Evolutionary conservation across 2,329 filamentous ascomycete species (phyloP).

Genomic region (Exophiala alcalophila): DNA sequence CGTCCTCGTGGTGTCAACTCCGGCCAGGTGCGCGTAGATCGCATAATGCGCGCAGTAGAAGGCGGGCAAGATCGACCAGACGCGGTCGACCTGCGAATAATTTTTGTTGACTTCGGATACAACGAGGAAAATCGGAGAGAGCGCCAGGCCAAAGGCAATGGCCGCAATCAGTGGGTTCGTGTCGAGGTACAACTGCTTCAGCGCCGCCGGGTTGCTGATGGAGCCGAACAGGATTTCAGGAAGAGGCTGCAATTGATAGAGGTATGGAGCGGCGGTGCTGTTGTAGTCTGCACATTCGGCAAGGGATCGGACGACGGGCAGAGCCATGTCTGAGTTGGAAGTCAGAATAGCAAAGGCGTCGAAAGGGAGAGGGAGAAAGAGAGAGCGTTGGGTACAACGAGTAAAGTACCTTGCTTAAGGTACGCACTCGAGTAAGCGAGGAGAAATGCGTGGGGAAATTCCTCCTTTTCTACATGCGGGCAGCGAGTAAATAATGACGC

Average conservation of each 20-base stretch:
- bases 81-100: slow-evolving; percentile 92
- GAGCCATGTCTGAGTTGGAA: slow-evolving; percentile 52
- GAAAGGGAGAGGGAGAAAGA: slow-evolving; percentile 25
- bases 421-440: too few species aligned
- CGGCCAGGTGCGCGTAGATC: slow-evolving; percentile 74
- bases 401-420: too few species aligned
- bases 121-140: slow-evolving; percentile 71
- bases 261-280: slow-evolving; percentile 71
- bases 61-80: slow-evolving; percentile 86
- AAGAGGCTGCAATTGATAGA: slow-evolving; percentile 67
- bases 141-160: slow-evolving; percentile 66
- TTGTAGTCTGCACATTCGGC: slow-evolving; percentile 73
- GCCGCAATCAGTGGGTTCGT: slow-evolving; percentile 84
- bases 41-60: slow-evolving; percentile 82
- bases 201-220: slow-evolving; percentile 57
- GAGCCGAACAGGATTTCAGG: slow-evolving; percentile 63
- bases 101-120: slow-evolving; percentile 84
- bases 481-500: too few species aligned
- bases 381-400: too few species aligned
- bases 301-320: slow-evolving; percentile 68
- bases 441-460: too few species aligned
- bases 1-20: slow-evolving; percentile 66
- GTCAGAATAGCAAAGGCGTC: background rate
- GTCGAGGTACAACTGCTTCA: slow-evolving; percentile 70
- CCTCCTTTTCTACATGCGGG: too few species aligned